Base-by-base conservation (phyloP, 2,329 filamentous ascomycete genomes). In the Cladorrhinum sp. region DNA sequence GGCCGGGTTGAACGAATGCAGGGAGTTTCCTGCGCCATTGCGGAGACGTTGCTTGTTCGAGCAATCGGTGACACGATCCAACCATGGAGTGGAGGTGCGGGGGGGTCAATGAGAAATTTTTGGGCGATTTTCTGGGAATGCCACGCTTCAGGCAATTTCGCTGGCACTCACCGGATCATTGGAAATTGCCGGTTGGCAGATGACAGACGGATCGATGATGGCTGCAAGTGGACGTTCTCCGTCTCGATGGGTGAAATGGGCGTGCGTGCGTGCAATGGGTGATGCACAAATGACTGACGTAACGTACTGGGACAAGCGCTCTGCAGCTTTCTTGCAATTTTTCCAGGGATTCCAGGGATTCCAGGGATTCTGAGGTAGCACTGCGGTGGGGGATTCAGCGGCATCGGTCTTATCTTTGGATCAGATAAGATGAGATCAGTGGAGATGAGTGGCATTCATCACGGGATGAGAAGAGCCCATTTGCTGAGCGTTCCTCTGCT, bases 351-450 rank as follows among this genome's bases (percentile, higher is more conserved):
- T 41, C 41, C n/a, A 45, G n/a, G 41, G n/a, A 18, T 45, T 45
- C n/a, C 49, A 50, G 23, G 49, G 49, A 50, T 50, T 24, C 49
- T 5, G 49, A 27, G 20, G 24, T 50, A 13, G 49, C 20, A 60
- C 51, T 56, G n/a, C n/a, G n/a, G n/a, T 64, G 64, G 71, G 45
- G 49, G 58, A 61, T 49, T n/a, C 29, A 54, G 59, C 77, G 74
- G 77, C 73, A 75, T 78, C 76, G 77, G 77, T 68, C 66, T 79
- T 79, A 82, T 82, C 79, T 77, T 73, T 67, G 73, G 78, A 81
- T 81, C 79, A 74, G 78, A 81, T 81, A 80, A 81, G 79, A 81
- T 81, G 70, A 67, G 24, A 58, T 62, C 59, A 57, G 61, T 54
- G 54, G 63, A 54, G 56, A 55, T n/a, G 22, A 56, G 38, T 25